Evolutionary conservation across 805 yeast species (phyloP), one percentile per base, ranked within the genome.

Genomic region (Kregervanrija pseudodelftensis): DNA sequence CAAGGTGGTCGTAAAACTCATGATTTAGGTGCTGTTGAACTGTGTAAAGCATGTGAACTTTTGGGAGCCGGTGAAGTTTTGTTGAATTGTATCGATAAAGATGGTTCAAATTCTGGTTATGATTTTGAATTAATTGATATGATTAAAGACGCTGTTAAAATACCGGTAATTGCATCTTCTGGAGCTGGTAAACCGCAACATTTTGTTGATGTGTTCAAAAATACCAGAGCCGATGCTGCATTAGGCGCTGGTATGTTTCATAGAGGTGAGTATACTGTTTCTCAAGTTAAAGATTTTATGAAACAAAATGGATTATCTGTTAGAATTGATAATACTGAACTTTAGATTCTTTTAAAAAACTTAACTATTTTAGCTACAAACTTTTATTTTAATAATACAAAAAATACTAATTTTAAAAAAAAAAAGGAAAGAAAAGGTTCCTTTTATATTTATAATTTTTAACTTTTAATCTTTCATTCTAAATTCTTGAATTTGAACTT

Each of bases 191-290:
- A 69, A 16, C 99, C 99, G 1, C 75, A 71, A 41, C 98, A 93
- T 66, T 93, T 93, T 61, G 79, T 78, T 50, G 88, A 93, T 51
- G 99, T 87, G 2, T 93, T 93, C 59, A 72, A 70, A 39, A 71
- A 82, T 38, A 89, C 97, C 12, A 72, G 76, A 5, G 83, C 93
- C 1, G 99, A 93, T 67, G 99, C 99, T 37, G 98, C 99, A 13
- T 73, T 93, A 36, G 99, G 99, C 34, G 99, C 99, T 4, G 99
- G 99, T 37, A 84, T 93, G 82, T 93, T 93, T 72, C 99, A 93
- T 69, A 75, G 99, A 61, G 90, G 86, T 16, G 98, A 91, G 57
- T 93, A 84, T 65, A 80, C 87, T 11, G 97, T 93, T 13, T 73
- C 76, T 41, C 81, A 89, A 41, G 96, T 93, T 37, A 93, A 93